A percentile compares a stretch with the other conserved stretches of the same genome.
phyloP scores from a whole-genome alignment of 2,329 filamentous ascomycete species.

The Penicillium italicum region DNA sequence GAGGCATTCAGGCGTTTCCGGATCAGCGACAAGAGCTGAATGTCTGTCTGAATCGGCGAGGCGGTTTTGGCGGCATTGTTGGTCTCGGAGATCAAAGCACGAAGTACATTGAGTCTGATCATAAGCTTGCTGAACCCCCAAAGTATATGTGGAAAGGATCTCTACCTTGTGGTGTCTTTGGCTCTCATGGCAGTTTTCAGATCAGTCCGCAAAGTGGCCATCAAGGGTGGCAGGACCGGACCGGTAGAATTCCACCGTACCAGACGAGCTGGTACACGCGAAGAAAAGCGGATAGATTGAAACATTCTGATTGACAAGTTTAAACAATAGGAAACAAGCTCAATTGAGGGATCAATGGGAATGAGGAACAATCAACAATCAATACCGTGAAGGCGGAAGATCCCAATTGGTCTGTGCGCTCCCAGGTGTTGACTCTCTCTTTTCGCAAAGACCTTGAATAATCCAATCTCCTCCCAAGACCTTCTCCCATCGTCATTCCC shows the following conservation, averaged over 20 bases:
- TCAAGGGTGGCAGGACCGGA: conserved; percentile 40
- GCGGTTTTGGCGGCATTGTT: conserved; percentile 49
- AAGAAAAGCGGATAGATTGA: conserved; percentile 27
- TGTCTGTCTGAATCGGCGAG: conserved; percentile 45
- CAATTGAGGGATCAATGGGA: conserved; percentile 3
- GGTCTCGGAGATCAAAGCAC: conserved; percentile 48
- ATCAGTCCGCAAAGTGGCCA: conserved; percentile 45
- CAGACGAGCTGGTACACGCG: conserved; percentile 27
- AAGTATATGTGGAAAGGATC: background rate
- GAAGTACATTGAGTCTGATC: conserved; percentile 46
- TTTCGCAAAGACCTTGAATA: conserved; percentile 22
- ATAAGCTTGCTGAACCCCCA: background rate
- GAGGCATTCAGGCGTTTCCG: conserved; percentile 41
- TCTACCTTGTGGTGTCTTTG: conserved; percentile 46
- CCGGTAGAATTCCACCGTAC: conserved; percentile 43
- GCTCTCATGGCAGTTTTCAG: conserved; percentile 50
- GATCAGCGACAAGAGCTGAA: conserved; percentile 46
- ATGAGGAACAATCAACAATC: conserved; percentile 4
- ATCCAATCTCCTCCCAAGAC: conserved; percentile 11
- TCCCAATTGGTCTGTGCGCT: conserved; percentile 34
- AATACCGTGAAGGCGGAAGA: conserved; percentile 20
- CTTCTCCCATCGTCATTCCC: conserved; percentile 5
- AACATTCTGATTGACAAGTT: conserved; percentile 29
- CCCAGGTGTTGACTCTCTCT: conserved; percentile 23
- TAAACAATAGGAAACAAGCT: background rate